phyloP scores from a whole-genome alignment of 1,284 basidiomycete genomes.

The Ganoderma resinaceum region DNA sequence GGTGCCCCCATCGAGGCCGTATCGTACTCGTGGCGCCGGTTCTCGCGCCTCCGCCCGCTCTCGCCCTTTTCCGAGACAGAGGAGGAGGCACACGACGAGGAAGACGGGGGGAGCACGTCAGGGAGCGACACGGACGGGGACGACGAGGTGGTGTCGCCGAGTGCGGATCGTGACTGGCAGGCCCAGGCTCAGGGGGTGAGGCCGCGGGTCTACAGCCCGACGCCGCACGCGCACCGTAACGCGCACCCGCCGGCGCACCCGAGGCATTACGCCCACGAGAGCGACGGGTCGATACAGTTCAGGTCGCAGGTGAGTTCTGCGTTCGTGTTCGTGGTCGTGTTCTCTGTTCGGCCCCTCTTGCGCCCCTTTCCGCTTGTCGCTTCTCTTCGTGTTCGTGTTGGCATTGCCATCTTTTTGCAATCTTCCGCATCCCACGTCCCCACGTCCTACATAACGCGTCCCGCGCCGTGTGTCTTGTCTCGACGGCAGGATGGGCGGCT shows the following conservation, averaged over 20 bases:
- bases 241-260: slow-evolving; percentile 8
- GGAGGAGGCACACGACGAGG: not conserved
- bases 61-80: slow-evolving; percentile 10
- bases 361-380: not conserved
- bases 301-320: slow-evolving; percentile 14
- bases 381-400: not conserved
- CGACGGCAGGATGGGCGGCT: not conserved
- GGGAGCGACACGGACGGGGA: slow-evolving; percentile 20
- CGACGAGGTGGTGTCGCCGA: slow-evolving; percentile 26
- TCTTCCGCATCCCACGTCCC: not conserved
- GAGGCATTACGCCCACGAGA: slow-evolving; percentile 12
- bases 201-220: slow-evolving; percentile 23
- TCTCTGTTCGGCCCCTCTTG: slow-evolving; percentile 2
- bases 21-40: slow-evolving; percentile 28
- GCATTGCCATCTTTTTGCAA: not conserved
- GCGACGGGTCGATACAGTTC: slow-evolving; percentile 20
- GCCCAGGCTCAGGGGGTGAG: slow-evolving; percentile 1
- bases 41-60: slow-evolving; percentile 25
- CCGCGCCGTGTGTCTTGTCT: not conserved
- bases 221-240: slow-evolving; percentile 9
- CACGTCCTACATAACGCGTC: not conserved
- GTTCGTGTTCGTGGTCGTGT: not conserved
- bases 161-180: slow-evolving; percentile 2
- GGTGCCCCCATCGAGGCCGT: not conserved
- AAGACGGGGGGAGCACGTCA: slow-evolving; percentile 5